Base-by-base conservation (phyloP, 2,329 filamentous ascomycete genomes). In the Pseudogymnoascus sp. region DNA sequence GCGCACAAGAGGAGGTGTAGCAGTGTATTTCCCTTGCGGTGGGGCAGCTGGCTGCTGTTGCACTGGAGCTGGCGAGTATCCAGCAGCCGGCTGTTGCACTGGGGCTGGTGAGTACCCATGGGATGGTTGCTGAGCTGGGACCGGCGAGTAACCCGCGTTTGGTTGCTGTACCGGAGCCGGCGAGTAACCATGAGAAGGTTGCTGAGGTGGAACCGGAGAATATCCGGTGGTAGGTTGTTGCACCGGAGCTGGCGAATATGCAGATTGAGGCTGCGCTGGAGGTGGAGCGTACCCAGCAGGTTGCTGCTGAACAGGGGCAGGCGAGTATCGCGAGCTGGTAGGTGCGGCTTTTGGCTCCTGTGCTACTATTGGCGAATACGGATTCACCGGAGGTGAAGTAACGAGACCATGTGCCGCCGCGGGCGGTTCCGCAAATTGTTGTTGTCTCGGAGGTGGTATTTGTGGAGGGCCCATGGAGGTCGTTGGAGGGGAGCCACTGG, bases 171-270 rank as follows among this genome's bases (percentile, higher is more conserved):
- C 8, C 59, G 67, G 69, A 7, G 64, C 63, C 30, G 61, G 61
- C 8, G 64, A 35, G 58, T 59, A 62, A 15, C 59, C 36, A 39
- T 43, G 47, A 18, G 67, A 63, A 39, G 66, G 66, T n/a, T 53
- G 47, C 8, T 53, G 47, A 20, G 47, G 22, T 20, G 47, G 47
- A 28, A 35, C 47, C n/a, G 28, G 47, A 15, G 47, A 53, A 14
- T 53, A 53, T 53, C 28, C 47, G 7, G 47, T 20, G n/a, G 70
- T 71, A 4, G 76, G 69, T 5, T 67, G 67, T 20, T 75, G 78
- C 18, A 76, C 73, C 8, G 77, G 76, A 22, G 76, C 76, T 22
- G 78, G 87, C 4, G 88, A 90, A 70, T 90, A 90, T 60, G 82
- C 77, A 14, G 68, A 75, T 63, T 71, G 80, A 1, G 73, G 66